phyloP scores from a whole-genome alignment of 805 yeast genomes.

The Kodamaea laetipori region DNA sequence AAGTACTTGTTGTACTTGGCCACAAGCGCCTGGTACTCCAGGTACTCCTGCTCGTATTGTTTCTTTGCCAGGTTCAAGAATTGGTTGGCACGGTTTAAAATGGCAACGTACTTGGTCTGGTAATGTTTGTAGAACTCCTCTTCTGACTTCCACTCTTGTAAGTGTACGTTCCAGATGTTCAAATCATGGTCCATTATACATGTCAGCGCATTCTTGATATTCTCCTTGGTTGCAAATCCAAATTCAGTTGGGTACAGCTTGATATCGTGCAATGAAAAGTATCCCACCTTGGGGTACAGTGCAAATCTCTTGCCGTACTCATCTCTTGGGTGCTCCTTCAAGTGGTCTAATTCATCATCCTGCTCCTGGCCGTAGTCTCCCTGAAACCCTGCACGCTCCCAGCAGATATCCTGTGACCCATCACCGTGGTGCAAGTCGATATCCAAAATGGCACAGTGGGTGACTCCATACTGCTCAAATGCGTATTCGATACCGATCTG shows the following conservation, averaged over 20 bases:
- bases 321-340: slow-evolving; percentile 40
- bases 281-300: slow-evolving; percentile 66
- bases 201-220: slow-evolving; percentile 73
- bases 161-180: slow-evolving; percentile 82
- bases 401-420: slow-evolving; percentile 84
- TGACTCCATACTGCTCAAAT: slow-evolving; percentile 56
- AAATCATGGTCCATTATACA: slow-evolving; percentile 78
- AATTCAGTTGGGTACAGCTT: slow-evolving; percentile 83
- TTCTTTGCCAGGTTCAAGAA: slow-evolving; percentile 54
- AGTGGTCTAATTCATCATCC: slow-evolving; percentile 40
- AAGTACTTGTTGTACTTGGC: slow-evolving; percentile 35
- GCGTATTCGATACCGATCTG: slow-evolving; percentile 84
- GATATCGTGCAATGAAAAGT: slow-evolving; percentile 81
- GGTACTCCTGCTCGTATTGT: slow-evolving; percentile 42
- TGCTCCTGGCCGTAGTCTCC: slow-evolving; percentile 52
- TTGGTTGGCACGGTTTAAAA: slow-evolving; percentile 67
- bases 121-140: slow-evolving; percentile 69
- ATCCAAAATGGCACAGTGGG: slow-evolving; percentile 81
- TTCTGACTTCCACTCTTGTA: slow-evolving; percentile 62
- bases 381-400: slow-evolving; percentile 69
- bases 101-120: slow-evolving; percentile 56
- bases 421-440: slow-evolving; percentile 89
- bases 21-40: slow-evolving; percentile 27
- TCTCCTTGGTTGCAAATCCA: slow-evolving; percentile 72
- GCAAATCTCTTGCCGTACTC: slow-evolving; percentile 51